phyloP scores from a whole-genome alignment of 352 stramenopile genomes.

The Phytophthora boehmeriae region DNA sequence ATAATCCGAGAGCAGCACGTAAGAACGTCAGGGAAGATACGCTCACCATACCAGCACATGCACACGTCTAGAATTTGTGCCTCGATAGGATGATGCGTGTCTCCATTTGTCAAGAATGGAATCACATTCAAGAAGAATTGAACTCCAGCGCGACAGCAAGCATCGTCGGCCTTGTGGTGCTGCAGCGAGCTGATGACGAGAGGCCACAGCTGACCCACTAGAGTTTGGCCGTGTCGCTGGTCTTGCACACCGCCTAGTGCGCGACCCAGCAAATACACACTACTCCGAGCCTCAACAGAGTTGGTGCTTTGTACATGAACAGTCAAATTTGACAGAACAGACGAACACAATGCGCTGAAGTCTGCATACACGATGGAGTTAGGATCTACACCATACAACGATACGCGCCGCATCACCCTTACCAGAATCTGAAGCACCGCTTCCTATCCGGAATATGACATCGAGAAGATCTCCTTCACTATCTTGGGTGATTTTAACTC shows the following conservation, averaged over 20 bases:
- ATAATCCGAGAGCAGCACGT: slow-evolving; percentile 49
- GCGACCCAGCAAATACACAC: slow-evolving; percentile 55
- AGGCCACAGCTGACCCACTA: slow-evolving; percentile 61
- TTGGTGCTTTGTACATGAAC: slow-evolving; percentile 37
- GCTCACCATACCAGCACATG: slow-evolving; percentile 51
- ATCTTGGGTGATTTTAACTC: slow-evolving; percentile 19
- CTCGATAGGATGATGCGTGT: slow-evolving; percentile 30
- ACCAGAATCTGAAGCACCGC: slow-evolving; percentile 56
- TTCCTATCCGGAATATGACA: slow-evolving; percentile 60
- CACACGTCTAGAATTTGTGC: slow-evolving; percentile 46
- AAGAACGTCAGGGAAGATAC: slow-evolving; percentile 48
- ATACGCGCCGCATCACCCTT: slow-evolving; percentile 5
- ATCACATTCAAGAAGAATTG: slow-evolving; percentile 63
- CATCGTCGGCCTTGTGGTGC: slow-evolving; percentile 30
- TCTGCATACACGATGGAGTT: slow-evolving; percentile 33
- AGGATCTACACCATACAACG: neutral
- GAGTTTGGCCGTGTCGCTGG: slow-evolving; percentile 22
- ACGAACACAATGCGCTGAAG: slow-evolving; percentile 58
- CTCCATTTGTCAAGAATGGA: slow-evolving; percentile 21
- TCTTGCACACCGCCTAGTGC: slow-evolving; percentile 57
- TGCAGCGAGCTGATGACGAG: slow-evolving; percentile 42
- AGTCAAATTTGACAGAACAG: slow-evolving; percentile 42
- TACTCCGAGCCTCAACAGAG: slow-evolving; percentile 30
- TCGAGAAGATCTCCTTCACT: slow-evolving; percentile 62
- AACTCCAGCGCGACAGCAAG: slow-evolving; percentile 40